Conservation (phyloP, 805 yeast genomes). For the Saturnispora sanitii region DNA sequence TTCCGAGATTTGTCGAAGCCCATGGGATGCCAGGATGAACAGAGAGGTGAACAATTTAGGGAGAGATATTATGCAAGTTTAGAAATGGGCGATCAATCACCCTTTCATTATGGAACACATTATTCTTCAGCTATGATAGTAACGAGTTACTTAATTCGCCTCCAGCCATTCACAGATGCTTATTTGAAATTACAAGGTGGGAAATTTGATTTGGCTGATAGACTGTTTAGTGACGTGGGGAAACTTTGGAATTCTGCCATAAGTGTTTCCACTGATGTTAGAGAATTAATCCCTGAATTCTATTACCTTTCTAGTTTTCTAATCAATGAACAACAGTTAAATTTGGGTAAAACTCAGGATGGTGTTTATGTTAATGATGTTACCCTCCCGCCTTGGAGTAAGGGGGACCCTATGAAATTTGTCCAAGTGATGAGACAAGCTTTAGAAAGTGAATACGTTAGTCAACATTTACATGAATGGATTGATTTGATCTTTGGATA, state of each 20-base stretch:
- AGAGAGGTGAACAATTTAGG: slow-evolving; percentile 50
- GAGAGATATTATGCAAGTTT: slow-evolving; percentile 66
- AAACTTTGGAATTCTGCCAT: slow-evolving; percentile 79
- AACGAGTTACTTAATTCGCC: slow-evolving; percentile 63
- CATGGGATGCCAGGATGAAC: slow-evolving; percentile 76
- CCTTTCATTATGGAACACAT: slow-evolving; percentile 90
- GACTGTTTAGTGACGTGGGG: slow-evolving; percentile 65
- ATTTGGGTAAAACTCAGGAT: slow-evolving; percentile 62
- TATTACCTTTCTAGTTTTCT: slow-evolving; percentile 75
- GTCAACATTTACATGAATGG: slow-evolving; percentile 71
- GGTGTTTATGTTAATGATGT: slow-evolving; percentile 52
- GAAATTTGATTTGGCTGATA: slow-evolving; percentile 78
- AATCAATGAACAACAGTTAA: slow-evolving; percentile 51
- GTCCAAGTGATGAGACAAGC: slow-evolving; percentile 74
- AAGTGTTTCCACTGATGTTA: slow-evolving; percentile 69
- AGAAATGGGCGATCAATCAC: slow-evolving; percentile 45
- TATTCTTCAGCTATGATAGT: slow-evolving; percentile 93
- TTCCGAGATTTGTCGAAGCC: slow-evolving; percentile 77
- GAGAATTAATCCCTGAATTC: slow-evolving; percentile 83
- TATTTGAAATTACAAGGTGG: slow-evolving; percentile 78
- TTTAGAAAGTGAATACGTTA: slow-evolving; percentile 71
- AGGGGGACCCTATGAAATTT: slow-evolving; percentile 64
- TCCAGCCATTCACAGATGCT: slow-evolving; percentile 75
- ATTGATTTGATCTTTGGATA: slow-evolving; percentile 76
- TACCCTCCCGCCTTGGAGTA: slow-evolving; percentile 73